These are phyloP conservation scores for Tetrapisispora arboricola DNA, from an alignment of 805 yeast genomes.

Conservation along the genomic window DNA sequence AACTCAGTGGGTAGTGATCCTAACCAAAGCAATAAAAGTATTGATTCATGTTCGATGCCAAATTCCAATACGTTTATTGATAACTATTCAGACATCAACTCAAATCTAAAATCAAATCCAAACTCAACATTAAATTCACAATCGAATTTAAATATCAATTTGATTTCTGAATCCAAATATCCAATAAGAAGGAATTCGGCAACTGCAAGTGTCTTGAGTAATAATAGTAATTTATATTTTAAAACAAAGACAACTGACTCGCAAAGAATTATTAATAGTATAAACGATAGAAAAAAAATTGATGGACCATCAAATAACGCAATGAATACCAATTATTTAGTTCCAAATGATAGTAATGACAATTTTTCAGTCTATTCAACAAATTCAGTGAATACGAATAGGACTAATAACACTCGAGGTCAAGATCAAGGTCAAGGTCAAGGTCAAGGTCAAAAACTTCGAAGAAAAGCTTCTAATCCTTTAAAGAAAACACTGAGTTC, in stretches of 20 bases:
- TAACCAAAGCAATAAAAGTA: not conserved
- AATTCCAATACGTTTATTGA: not conserved
- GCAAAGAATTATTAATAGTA: not conserved
- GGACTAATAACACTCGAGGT: not conserved
- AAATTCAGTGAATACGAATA: not conserved
- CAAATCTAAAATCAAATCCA: not conserved
- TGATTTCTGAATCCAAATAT: not conserved
- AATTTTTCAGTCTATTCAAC: constrained; percentile 1
- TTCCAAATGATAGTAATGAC: constrained; percentile 1
- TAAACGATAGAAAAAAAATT: not conserved
- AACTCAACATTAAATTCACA: not conserved
- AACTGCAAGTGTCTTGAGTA: not conserved
- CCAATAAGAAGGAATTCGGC: not conserved
- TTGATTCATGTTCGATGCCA: not conserved
- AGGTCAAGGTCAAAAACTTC: not conserved
- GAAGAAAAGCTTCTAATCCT: constrained; percentile 1
- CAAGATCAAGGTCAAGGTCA: not conserved
- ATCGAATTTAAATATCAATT: not conserved
- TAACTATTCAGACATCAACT: not conserved
- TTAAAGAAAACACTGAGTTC: constrained; percentile 18
- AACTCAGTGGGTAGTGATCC: not conserved
- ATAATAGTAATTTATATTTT: constrained; percentile 1
- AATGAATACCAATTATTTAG: not conserved
- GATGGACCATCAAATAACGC: not conserved
- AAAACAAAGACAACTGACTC: constrained; percentile 1